Conservation (phyloP, 2,329 filamentous ascomycete species). For the Dactylellina drechsleri region DNA sequence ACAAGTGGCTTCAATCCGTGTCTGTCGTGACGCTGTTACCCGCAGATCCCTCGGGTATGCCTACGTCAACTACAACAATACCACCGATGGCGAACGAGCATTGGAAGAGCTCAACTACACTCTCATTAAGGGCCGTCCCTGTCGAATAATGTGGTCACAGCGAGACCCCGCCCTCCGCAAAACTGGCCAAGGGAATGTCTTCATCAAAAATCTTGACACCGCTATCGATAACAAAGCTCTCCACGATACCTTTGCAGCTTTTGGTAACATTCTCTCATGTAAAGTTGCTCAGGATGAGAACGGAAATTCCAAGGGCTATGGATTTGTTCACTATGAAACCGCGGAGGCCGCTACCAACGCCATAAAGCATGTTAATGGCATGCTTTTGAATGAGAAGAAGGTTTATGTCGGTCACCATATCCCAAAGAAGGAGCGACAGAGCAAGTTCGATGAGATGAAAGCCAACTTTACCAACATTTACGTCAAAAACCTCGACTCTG, state of each 20-base stretch:
- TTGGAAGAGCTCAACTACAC: slow-evolving; percentile 99
- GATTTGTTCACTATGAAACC: slow-evolving; percentile 99
- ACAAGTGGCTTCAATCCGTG: slow-evolving; percentile 97
- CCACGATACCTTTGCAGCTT: slow-evolving; percentile 98
- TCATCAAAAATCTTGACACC: slow-evolving; percentile 99
- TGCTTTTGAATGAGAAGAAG: slow-evolving; percentile 99
- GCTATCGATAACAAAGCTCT: slow-evolving; percentile 99
- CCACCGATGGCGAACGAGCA: slow-evolving; percentile 93
- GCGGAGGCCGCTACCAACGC: slow-evolving; percentile 95
- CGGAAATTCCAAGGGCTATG: slow-evolving; percentile 97
- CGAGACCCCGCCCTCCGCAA: slow-evolving; percentile 98
- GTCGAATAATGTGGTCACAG: slow-evolving; percentile 99
- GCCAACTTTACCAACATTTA: slow-evolving; percentile 99
- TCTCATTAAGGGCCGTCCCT: slow-evolving; percentile 96
- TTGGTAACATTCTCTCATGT: slow-evolving; percentile 99
- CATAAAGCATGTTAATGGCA: slow-evolving; percentile 99
- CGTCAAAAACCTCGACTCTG: slow-evolving; percentile 93
- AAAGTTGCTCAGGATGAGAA: slow-evolving; percentile 98
- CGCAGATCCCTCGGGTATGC: slow-evolving; percentile 98
- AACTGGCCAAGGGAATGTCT: slow-evolving; percentile 98
- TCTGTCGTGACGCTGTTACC: slow-evolving; percentile 98
- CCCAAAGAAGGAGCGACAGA: slow-evolving; percentile 99
- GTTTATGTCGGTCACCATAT: slow-evolving; percentile 99
- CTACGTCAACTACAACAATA: slow-evolving; percentile 99
- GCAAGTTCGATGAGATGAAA: slow-evolving; percentile 99